Evolutionary conservation across 2,329 filamentous ascomycete species (phyloP).

Genomic region (Talaromyces sp.): DNA sequence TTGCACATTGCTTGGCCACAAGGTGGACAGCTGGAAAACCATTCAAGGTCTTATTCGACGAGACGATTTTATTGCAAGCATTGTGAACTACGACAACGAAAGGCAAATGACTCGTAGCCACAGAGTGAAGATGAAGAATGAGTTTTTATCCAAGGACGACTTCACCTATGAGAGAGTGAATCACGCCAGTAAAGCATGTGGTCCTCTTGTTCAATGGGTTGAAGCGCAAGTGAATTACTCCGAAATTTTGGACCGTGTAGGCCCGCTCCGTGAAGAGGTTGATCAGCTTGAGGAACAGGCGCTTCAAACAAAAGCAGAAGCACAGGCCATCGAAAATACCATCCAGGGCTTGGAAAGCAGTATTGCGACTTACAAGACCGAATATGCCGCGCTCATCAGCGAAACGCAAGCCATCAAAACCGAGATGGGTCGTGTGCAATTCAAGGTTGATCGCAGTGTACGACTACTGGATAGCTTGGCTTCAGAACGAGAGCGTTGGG

Average conservation of each 20-base stretch:
- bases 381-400: conserved; percentile 93
- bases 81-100: conserved; percentile 95
- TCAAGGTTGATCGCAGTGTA: conserved; percentile 96
- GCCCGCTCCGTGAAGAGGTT: conserved; percentile 87
- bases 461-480: conserved; percentile 90
- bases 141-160: conserved; percentile 87
- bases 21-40: conserved; percentile 83
- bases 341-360: conserved; percentile 80
- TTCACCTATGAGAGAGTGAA: conserved; percentile 97
- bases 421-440: conserved; percentile 94
- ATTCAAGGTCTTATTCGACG: conserved; percentile 83
- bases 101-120: conserved; percentile 83
- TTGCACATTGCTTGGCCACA: conserved; percentile 88
- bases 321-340: conserved; percentile 83
- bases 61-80: conserved; percentile 97
- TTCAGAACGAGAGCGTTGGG: conserved; percentile 89
- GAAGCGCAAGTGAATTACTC: conserved; percentile 95
- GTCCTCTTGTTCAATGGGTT: conserved; percentile 95
- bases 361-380: conserved; percentile 90
- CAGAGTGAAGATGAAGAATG: conserved; percentile 83
- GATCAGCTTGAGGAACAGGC: conserved; percentile 80
- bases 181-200: conserved; percentile 92
- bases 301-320: conserved; percentile 87
- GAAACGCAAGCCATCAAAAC: conserved; percentile 96
- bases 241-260: conserved; percentile 92